Conservation (phyloP, 345 rosid species). For the Brassica napus region Da-Ae NC_063446.1:41504001-41504500, state of each 20-base stretch:
- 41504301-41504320: constrained; percentile 79
- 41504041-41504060: no score
- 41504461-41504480: no score
- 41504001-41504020: no score
- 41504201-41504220: background rate
- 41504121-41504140: constrained; percentile 67
- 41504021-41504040: no score
- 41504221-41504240: background rate
- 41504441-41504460: no score
- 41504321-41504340: constrained; percentile 95
- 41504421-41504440: no score
- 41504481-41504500: no score
- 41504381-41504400: constrained; percentile 77
- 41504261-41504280: constrained; percentile 73
- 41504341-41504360: constrained; percentile 63
- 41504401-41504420: constrained; percentile 19
- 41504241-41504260: constrained; percentile 60
- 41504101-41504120: constrained; percentile 47
- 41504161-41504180: background rate
- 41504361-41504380: constrained; percentile 83
- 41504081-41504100: no score
- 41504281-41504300: constrained; percentile 92
- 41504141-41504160: constrained; percentile 42
- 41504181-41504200: no score
- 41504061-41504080: no score